Evolutionary conservation across 73 alveolate species (phyloP).

Genomic region (Urostyla sp.): DNA sequence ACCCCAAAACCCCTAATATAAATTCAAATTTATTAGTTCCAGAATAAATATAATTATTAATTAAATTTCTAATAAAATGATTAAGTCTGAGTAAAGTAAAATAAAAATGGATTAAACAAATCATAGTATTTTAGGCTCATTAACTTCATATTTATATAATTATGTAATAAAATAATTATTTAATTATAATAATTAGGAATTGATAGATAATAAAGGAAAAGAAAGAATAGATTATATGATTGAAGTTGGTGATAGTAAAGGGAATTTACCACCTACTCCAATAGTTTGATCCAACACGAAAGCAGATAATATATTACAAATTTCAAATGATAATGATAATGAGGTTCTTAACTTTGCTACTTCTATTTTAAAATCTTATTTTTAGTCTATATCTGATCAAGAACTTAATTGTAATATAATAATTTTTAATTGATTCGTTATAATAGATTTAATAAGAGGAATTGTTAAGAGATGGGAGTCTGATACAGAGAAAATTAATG

Average conservation of each 20-base stretch:
- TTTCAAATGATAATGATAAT: background rate
- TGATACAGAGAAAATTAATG: slow-evolving; percentile 9
- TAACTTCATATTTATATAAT: no score
- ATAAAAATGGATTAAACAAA: no score
- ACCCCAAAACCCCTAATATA: no score
- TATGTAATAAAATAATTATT: no score
- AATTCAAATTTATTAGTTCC: no score
- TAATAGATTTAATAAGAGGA: slow-evolving; percentile 1
- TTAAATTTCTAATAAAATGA: no score
- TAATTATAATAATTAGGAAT: no score
- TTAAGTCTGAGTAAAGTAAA: no score
- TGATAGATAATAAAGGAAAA: slow-evolving; percentile 7
- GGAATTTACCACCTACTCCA: slow-evolving; percentile 15
- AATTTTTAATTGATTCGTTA: background rate
- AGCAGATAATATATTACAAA: background rate
- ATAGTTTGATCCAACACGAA: background rate
- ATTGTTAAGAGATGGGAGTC: slow-evolving; percentile 14
- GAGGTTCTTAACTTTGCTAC: slow-evolving; percentile 9
- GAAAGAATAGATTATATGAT: slow-evolving; percentile 11
- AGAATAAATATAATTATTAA: no score
- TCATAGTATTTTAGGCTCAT: no score
- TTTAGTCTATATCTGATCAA: slow-evolving; percentile 18
- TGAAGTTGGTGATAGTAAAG: slow-evolving; percentile 21
- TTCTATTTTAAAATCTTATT: background rate
- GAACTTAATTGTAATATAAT: slow-evolving; percentile 31